phyloP scores from a whole-genome alignment of 2,329 filamentous ascomycete genomes.

The Tolypocladium ovalisporum region DNA sequence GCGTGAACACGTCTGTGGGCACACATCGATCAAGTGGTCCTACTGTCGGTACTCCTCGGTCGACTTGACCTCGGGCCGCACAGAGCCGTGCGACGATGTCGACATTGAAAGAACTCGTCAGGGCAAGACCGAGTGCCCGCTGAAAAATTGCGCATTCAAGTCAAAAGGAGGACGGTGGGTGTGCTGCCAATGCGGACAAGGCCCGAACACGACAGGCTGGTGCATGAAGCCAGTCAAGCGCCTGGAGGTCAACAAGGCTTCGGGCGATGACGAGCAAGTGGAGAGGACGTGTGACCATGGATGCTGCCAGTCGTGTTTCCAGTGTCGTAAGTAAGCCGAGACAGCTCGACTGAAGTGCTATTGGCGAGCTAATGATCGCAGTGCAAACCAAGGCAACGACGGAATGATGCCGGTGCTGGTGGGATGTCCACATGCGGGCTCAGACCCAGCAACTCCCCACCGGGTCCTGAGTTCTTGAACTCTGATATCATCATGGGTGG shows the following conservation, averaged over 20 bases:
- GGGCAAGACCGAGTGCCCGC: slow-evolving; percentile 32
- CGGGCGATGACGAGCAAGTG: slow-evolving; percentile 21
- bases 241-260: slow-evolving; percentile 19
- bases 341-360: neutral
- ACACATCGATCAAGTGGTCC: slow-evolving; percentile 6
- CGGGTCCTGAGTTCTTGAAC: too few species aligned
- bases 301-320: slow-evolving; percentile 38
- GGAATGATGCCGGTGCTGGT: neutral
- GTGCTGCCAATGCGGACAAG: slow-evolving; percentile 41
- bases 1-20: slow-evolving; percentile 5
- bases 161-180: slow-evolving; percentile 38
- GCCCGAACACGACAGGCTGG: slow-evolving; percentile 42
- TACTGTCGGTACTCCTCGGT: slow-evolving; percentile 24
- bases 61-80: slow-evolving; percentile 37
- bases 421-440: too few species aligned
- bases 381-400: neutral
- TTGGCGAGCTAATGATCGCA: neutral
- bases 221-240: slow-evolving; percentile 29
- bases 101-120: slow-evolving; percentile 35
- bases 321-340: slow-evolving; percentile 25
- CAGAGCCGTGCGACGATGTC: slow-evolving; percentile 36
- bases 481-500: neutral
- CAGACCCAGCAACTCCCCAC: neutral
- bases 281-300: slow-evolving; percentile 39
- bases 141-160: slow-evolving; percentile 40